Evolutionary conservation across 140 eudicot species (phyloP).

Genomic region (Oenanthe javanica): DNA sequence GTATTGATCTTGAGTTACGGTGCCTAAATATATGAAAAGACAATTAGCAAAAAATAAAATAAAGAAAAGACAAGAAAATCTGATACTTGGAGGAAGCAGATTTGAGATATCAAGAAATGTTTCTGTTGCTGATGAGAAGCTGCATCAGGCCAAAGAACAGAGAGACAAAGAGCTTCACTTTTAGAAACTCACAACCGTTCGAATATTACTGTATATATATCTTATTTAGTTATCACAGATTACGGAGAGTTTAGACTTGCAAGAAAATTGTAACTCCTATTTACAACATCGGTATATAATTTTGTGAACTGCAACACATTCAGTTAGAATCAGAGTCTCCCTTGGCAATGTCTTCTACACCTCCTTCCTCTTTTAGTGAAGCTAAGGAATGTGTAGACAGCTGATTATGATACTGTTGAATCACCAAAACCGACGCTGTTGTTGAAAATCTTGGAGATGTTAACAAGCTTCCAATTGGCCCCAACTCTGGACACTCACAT

Average conservation of each 20-base stretch:
- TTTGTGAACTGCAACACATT: not conserved
- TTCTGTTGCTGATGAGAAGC: not conserved
- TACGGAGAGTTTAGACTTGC: not conserved
- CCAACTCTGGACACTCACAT: slow-evolving; percentile 67
- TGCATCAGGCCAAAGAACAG: not conserved
- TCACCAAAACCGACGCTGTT: slow-evolving; percentile 69
- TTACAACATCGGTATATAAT: not conserved
- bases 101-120: not conserved
- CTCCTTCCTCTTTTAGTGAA: slow-evolving; percentile 9
- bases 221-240: no score
- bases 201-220: no score
- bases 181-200: no score
- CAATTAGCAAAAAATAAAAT: no score
- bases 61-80: not conserved
- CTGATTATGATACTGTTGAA: slow-evolving; percentile 44
- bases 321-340: not conserved
- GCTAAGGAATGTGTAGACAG: slow-evolving; percentile 1
- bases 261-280: not conserved
- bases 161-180: not conserved
- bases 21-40: not conserved
- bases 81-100: not conserved
- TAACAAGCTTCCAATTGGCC: slow-evolving; percentile 59
- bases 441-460: slow-evolving; percentile 36
- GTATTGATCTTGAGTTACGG: no score
- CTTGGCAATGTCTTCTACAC: not conserved